Evolutionary conservation across 441 rosid species (phyloP).

Genomic region (Theobroma grandiflorum): DNA sequence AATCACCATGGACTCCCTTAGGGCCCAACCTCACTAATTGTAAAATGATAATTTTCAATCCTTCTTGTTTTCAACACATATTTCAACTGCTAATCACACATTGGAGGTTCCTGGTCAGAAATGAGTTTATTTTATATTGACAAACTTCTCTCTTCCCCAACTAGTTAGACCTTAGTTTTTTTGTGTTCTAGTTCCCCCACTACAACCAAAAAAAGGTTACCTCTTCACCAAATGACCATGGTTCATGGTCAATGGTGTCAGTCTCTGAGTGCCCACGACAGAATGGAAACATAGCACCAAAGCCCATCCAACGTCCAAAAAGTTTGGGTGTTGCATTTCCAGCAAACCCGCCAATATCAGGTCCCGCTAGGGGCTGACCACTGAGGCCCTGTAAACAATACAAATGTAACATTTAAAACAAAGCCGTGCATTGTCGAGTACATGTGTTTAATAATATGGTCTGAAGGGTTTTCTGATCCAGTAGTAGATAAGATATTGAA

Average conservation of each 20-base stretch:
- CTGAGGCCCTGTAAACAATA: slow-evolving; percentile 78
- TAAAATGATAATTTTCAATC: neutral
- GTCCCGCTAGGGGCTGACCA: slow-evolving; percentile 97
- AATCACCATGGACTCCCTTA: neutral
- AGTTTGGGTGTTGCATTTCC: slow-evolving; percentile 94
- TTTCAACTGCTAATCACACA: neutral
- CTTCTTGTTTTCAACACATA: neutral
- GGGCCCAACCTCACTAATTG: neutral
- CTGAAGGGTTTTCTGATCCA: neutral
- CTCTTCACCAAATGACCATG: slow-evolving; percentile 99
- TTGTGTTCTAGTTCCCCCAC: neutral
- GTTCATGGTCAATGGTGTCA: slow-evolving; percentile 83
- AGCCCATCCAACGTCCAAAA: slow-evolving; percentile 97
- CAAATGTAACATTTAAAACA: slow-evolving; percentile 37
- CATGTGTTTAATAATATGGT: neutral
- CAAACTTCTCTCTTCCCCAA: neutral
- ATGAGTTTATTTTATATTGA: neutral
- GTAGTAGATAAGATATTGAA: neutral
- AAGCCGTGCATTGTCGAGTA: slow-evolving; percentile 17
- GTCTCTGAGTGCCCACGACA: slow-evolving; percentile 91
- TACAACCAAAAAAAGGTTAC: slow-evolving; percentile 41
- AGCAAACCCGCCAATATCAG: slow-evolving; percentile 96
- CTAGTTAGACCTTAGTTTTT: neutral
- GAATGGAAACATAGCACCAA: slow-evolving; percentile 98
- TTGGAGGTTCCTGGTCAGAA: neutral